Percentiles rank a stretch among this genome's conserved stretches.
Evolutionary conservation across 1,284 basidiomycete species (phyloP).

Genomic region (Sanguinoderma infundibulare): DNA sequence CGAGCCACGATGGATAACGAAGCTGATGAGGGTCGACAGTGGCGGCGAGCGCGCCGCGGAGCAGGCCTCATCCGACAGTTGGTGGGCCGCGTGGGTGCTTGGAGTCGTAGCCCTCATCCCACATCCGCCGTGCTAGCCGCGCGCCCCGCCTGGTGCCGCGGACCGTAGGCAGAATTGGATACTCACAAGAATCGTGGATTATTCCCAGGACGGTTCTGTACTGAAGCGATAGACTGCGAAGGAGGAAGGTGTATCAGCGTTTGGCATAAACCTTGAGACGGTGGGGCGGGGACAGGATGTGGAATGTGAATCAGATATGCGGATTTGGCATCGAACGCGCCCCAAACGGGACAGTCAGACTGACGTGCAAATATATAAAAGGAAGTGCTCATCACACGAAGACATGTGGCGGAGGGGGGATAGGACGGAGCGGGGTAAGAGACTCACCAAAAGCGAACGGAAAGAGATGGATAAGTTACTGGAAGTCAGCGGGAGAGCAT

Average conservation of each 20-base stretch:
- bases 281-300: constrained; percentile 16
- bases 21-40: constrained; percentile 2
- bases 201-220: neutral
- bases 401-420: neutral
- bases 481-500: constrained; percentile 9
- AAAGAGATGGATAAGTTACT: constrained; percentile 19
- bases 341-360: constrained; percentile 42
- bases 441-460: constrained; percentile 14
- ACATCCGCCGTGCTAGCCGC: neutral
- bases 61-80: neutral
- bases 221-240: constrained; percentile 3
- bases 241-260: constrained; percentile 11
- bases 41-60: neutral
- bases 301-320: constrained; percentile 41
- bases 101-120: neutral
- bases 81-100: neutral
- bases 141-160: neutral
- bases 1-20: constrained; percentile 3
- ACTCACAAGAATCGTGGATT: constrained; percentile 9
- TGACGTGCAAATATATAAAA: constrained; percentile 54
- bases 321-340: constrained; percentile 44
- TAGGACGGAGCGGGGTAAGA: neutral
- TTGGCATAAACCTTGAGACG: constrained; percentile 3
- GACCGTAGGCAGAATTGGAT: neutral
- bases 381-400: constrained; percentile 21